phyloP scores from a whole-genome alignment of 2,329 filamentous ascomycete genomes.

The Magnaporthales sp. region DNA sequence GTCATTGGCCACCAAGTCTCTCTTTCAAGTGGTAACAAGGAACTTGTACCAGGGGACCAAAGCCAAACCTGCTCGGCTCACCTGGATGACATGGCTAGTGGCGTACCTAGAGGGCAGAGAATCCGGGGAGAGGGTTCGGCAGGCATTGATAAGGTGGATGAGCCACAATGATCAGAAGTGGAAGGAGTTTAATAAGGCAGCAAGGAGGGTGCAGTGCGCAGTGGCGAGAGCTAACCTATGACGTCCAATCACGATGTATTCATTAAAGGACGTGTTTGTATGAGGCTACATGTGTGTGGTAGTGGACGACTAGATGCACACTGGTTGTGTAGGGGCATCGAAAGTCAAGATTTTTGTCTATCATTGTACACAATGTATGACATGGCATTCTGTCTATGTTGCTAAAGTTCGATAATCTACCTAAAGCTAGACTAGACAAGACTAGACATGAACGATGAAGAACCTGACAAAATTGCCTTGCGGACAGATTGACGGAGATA shows the following conservation, averaged over 20 bases:
- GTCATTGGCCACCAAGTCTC: slow-evolving; percentile 14
- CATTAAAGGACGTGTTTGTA: not conserved
- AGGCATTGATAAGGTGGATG: not conserved
- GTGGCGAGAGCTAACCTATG: not conserved
- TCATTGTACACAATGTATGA: not conserved
- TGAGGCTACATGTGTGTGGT: not conserved
- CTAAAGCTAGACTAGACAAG: no score
- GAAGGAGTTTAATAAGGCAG: not conserved
- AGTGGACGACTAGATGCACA: not conserved
- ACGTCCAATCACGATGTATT: not conserved
- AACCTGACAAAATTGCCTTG: not conserved
- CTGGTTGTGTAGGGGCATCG: not conserved
- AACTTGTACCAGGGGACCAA: slow-evolving; percentile 22
- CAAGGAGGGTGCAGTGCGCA: not conserved
- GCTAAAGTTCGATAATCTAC: not conserved
- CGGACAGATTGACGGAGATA: not conserved
- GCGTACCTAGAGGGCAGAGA: slow-evolving; percentile 15
- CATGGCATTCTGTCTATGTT: not conserved
- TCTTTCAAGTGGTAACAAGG: slow-evolving; percentile 25
- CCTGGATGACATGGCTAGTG: slow-evolving; percentile 25
- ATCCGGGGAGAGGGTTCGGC: not conserved
- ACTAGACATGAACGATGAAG: not conserved
- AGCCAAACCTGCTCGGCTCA: slow-evolving; percentile 25
- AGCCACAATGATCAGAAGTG: not conserved
- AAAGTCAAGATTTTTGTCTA: not conserved